These are phyloP conservation scores for Dendrocalamus latiflorus DNA, from an alignment of 202 grass and related monocot genomes.

Conservation along the genomic window DNA sequence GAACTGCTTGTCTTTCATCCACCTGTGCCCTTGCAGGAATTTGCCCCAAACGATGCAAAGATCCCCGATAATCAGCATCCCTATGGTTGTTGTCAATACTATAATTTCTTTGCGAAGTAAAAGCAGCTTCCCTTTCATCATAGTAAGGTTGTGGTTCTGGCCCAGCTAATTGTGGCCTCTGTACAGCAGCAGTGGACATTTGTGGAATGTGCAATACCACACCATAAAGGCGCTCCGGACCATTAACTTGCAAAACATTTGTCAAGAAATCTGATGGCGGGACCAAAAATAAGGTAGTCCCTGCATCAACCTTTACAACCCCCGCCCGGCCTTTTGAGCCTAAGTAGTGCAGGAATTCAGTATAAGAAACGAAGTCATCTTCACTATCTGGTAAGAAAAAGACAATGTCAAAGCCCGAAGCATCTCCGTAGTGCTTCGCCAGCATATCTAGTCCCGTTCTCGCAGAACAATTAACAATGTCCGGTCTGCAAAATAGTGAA, in stretches of 20 bases:
- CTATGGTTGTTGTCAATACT: constrained; percentile 6
- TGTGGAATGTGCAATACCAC: constrained; percentile 78
- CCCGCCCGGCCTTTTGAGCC: constrained; percentile 83
- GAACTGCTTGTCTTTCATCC: constrained; percentile 30
- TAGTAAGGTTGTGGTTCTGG: constrained; percentile 36
- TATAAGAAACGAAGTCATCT: constrained; percentile 89
- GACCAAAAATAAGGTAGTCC: constrained; percentile 82
- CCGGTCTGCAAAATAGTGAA: constrained; percentile 50
- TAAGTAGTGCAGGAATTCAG: constrained; percentile 84
- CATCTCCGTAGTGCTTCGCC: constrained; percentile 63
- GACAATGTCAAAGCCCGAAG: constrained; percentile 69
- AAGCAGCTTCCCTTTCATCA: constrained; percentile 30
- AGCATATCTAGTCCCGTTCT: constrained; percentile 90
- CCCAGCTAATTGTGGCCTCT: constrained; percentile 44
- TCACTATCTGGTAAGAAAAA: constrained; percentile 91
- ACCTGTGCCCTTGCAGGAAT: constrained; percentile 19
- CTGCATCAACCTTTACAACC: constrained; percentile 83
- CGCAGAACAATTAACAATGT: constrained; percentile 73
- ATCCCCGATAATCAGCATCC: constrained; percentile 26
- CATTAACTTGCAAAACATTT: constrained; percentile 72
- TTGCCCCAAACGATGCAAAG: constrained; percentile 33
- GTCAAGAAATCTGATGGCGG: constrained; percentile 83
- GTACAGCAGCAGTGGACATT: constrained; percentile 37
- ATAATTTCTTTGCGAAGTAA: constrained; percentile 35
- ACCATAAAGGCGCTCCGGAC: constrained; percentile 86